phyloP scores from a whole-genome alignment of 768 basidiomycete species.

The Boletus insuetus region DNA sequence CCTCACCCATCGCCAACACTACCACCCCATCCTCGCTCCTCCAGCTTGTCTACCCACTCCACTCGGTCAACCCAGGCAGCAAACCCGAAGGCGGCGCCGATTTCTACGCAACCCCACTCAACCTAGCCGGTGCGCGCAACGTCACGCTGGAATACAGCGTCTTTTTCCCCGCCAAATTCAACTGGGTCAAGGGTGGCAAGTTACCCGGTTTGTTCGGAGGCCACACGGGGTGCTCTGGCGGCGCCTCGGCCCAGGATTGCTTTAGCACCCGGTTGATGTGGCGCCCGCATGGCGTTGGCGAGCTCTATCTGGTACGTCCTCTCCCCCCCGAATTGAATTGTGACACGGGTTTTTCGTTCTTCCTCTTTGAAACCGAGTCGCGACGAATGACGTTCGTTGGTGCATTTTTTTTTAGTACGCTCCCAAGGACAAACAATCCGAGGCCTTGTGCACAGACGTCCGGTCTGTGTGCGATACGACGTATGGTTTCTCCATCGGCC shows the following conservation, averaged over 20 bases:
- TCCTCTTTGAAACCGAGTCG: not conserved
- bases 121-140: conserved; percentile 45
- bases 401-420: conserved; percentile 54
- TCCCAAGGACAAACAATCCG: conserved; percentile 66
- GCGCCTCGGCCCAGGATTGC: conserved; percentile 65
- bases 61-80: conserved; percentile 65
- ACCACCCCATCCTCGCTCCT: conserved; percentile 43
- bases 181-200: conserved; percentile 82
- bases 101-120: conserved; percentile 55
- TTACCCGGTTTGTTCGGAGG: conserved; percentile 80
- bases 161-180: conserved; percentile 72
- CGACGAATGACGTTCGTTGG: not conserved
- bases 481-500: conserved; percentile 75
- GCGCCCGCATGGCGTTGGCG: conserved; percentile 63
- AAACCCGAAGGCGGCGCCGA: conserved; percentile 69
- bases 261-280: conserved; percentile 90
- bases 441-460: conserved; percentile 53
- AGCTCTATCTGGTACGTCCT: conserved; percentile 65
- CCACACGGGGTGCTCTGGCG: conserved; percentile 66
- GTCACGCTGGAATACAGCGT: conserved; percentile 68
- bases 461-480: conserved; percentile 58
- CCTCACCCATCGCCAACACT: conserved; percentile 13
- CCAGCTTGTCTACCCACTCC: conserved; percentile 64
- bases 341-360: too few species aligned
- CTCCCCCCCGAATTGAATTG: not conserved